These are phyloP conservation scores for Elongisporangium anandrum DNA, from an alignment of 352 stramenopile species.

Conservation along the genomic window DNA sequence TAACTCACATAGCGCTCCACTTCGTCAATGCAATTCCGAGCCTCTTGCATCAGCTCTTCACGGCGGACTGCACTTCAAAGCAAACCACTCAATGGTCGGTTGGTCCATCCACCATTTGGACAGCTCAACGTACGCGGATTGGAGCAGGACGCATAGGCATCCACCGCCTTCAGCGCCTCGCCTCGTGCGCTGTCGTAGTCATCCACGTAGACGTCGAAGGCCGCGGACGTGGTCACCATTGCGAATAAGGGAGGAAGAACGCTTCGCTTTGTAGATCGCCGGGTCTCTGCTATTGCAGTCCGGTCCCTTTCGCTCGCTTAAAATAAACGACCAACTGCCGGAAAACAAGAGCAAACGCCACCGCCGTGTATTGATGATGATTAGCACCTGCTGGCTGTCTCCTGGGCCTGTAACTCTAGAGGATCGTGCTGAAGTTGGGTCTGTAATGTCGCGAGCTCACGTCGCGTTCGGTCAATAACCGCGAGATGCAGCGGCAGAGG, in stretches of 20 bases:
- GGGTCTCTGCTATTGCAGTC: background rate
- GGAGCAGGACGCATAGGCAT: constrained; percentile 29
- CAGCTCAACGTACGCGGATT: constrained; percentile 16
- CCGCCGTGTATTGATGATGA: background rate
- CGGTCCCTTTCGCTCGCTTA: background rate
- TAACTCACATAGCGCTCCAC: constrained; percentile 63
- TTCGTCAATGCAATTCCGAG: constrained; percentile 51
- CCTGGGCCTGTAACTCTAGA: constrained; percentile 1
- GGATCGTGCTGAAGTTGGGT: constrained; percentile 15
- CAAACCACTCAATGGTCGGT: background rate
- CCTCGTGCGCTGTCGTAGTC: constrained; percentile 42
- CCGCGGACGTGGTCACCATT: background rate
- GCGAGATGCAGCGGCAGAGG: constrained; percentile 59
- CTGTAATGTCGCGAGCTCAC: constrained; percentile 13
- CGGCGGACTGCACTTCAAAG: constrained; percentile 12
- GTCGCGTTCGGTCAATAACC: constrained; percentile 24
- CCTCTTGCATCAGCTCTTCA: constrained; percentile 43
- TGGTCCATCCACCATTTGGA: background rate
- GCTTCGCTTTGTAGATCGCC: background rate
- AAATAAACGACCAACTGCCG: background rate
- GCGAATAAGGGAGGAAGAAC: background rate
- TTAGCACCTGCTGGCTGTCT: background rate
- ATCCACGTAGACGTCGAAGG: constrained; percentile 56
- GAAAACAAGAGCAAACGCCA: background rate
- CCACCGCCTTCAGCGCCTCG: constrained; percentile 44